phyloP scores from a whole-genome alignment of 2,329 filamentous ascomycete species.

The Scedosporium aurantiacum region DNA sequence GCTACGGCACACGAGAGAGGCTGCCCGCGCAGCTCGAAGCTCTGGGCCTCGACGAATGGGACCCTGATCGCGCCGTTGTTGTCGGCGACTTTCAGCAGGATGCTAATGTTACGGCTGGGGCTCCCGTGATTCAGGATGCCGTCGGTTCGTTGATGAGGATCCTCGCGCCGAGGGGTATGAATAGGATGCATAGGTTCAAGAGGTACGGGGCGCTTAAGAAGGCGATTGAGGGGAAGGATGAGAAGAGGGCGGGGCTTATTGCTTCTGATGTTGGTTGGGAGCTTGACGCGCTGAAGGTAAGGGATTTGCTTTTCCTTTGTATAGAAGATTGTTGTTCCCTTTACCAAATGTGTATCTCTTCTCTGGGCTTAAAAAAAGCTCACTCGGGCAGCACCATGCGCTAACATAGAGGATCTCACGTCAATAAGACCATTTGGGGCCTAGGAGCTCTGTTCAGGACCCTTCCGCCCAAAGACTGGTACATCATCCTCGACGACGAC shows the following conservation, averaged over 20 bases:
- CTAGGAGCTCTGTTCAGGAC: conserved; percentile 39
- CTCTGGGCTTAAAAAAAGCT: not conserved
- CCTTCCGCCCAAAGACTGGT: conserved; percentile 47
- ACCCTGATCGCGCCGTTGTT: conserved; percentile 28
- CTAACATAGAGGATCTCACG: not conserved
- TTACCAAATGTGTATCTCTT: not conserved
- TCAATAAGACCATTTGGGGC: conserved; percentile 39
- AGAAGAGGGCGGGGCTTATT: conserved; percentile 23
- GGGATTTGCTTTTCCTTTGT: not conserved
- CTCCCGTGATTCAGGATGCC: conserved; percentile 25
- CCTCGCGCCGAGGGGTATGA: conserved; percentile 8
- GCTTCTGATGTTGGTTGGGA: conserved; percentile 34
- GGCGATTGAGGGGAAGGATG: conserved; percentile 26
- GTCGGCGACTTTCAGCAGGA: conserved; percentile 28
- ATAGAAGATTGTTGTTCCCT: not conserved
- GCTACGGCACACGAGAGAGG: conserved; percentile 40
- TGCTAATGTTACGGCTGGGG: not conserved
- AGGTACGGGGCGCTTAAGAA: conserved; percentile 29
- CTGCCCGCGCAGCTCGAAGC: conserved; percentile 36
- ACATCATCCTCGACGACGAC: conserved; percentile 46
- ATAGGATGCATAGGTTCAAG: conserved; percentile 21
- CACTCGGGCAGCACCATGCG: not conserved
- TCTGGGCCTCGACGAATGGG: conserved; percentile 20
- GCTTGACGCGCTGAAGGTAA: conserved; percentile 38
- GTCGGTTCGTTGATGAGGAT: conserved; percentile 15